Base-by-base conservation (phyloP, 345 rosid genomes). In the Sisymbrium altissimum region DNA sequence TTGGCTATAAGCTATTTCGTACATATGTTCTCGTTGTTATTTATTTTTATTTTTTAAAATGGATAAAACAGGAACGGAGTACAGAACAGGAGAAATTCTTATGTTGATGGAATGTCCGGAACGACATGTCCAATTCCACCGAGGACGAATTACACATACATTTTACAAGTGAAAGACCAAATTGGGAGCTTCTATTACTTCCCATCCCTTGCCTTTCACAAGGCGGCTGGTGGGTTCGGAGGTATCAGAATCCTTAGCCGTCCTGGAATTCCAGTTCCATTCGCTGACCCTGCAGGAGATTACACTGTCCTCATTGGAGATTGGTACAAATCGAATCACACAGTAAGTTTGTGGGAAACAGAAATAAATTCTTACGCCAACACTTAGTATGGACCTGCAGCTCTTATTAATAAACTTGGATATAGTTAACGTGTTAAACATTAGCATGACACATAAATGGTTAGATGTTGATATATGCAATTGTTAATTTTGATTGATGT, bases 121-220 rank as follows among this genome's bases (percentile, higher is more conserved):
- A 92, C 97, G 3, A 89, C 97, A 0, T 92, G 97, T 58, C 97
- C 97, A 1, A 92, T 92, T 39, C 97, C 97, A 63, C 96, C 97
- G 0, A 84, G 92, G 9, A 82, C 60, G 70, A 92, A 92, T 71
- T 89, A 79, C 78, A 92, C 97, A 1, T 92, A 88, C 82, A 81
- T 81, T 29, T 54, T 89, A 66, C 95, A 89, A 83, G 85, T 87
- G 9, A 89, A 89, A 78, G 95, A 89, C 40, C 95, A 89, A 64
- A 89, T 89, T 6, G 94, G 94, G 29, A 88, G 91, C 71, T 88
- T 81, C 83, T 88, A 74, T 75, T 88, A 88, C 74, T 86, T 85
- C 81, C 94, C 94, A 17, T 86, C 91, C 9, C 88, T 88, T 44
- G 89, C 78, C 5, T 88, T 88, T 77, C 94, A 88, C 81, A 88